Conservation (phyloP, 108 stramenopile genomes). For the Aurantiochytrium sp. region DNA sequence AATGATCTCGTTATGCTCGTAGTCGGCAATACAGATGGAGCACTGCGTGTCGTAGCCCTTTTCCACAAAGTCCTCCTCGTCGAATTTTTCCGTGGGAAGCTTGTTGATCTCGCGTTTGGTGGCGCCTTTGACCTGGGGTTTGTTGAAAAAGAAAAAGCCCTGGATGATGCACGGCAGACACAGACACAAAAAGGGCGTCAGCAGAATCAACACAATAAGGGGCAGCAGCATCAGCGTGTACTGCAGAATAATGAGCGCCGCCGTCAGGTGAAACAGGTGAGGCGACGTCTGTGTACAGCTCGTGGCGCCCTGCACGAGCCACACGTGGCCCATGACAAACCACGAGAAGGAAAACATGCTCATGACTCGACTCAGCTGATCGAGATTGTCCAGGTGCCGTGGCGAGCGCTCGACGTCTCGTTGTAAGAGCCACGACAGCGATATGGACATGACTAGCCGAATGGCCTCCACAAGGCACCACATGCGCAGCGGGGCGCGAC, state of each 20-base stretch:
- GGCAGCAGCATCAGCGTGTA: conserved; percentile 27
- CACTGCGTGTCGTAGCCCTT: conserved; percentile 58
- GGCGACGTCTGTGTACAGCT: not conserved
- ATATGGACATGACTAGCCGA: not conserved
- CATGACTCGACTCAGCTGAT: not conserved
- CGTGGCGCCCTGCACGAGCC: not conserved
- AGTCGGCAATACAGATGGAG: conserved; percentile 82
- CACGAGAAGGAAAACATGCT: conserved; percentile 19
- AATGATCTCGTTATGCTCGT: conserved; percentile 65
- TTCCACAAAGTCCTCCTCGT: not conserved
- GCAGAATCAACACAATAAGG: not conserved
- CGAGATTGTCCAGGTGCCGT: not conserved
- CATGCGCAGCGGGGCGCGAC: not conserved
- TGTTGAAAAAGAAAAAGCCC: not conserved
- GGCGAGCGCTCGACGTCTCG: not conserved
- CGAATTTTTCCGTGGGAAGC: not conserved
- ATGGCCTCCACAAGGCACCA: conserved; percentile 8
- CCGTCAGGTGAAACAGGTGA: conserved; percentile 12
- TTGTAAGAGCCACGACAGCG: not conserved
- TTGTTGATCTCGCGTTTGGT: conserved; percentile 20
- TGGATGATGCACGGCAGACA: conserved; percentile 11
- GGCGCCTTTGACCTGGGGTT: conserved; percentile 12
- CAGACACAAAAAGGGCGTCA: conserved; percentile 21
- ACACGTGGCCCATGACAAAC: conserved; percentile 20
- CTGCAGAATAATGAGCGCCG: not conserved